These are phyloP conservation scores for Spizellomyces punctatus DNA, from an alignment of 192 early-diverging fungal genomes.

Conservation along the genomic window DNA sequence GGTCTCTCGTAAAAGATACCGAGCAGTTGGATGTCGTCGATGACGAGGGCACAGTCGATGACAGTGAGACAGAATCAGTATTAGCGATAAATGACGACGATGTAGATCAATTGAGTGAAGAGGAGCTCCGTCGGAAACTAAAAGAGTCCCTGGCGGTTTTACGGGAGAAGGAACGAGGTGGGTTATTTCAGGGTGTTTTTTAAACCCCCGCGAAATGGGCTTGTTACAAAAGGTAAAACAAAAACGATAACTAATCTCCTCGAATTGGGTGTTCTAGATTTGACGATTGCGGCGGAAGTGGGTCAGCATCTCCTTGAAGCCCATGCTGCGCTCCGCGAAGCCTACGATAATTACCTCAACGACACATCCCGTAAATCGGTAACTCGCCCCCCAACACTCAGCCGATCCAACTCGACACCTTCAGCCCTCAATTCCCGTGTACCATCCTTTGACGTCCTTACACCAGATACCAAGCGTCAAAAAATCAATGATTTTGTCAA, in stretches of 20 bases:
- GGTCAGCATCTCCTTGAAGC: constrained; percentile 32
- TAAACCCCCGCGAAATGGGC: neutral
- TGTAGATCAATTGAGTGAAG: constrained; percentile 5
- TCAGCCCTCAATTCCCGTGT: neutral
- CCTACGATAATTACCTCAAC: constrained; percentile 24
- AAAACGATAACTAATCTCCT: too few relatives aligned
- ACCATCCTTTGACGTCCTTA: neutral
- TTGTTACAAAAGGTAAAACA: neutral
- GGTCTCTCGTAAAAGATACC: too few relatives aligned
- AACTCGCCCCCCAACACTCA: neutral
- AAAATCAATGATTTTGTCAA: constrained; percentile 6
- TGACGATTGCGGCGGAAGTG: constrained; percentile 28
- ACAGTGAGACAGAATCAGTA: neutral
- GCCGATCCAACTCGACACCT: constrained; percentile 11
- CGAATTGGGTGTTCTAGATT: too few relatives aligned
- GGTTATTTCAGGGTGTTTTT: neutral
- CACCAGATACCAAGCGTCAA: neutral
- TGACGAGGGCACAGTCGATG: too few relatives aligned
- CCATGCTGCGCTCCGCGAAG: constrained; percentile 19
- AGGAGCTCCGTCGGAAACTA: constrained; percentile 9
- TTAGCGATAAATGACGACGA: neutral
- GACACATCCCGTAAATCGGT: neutral
- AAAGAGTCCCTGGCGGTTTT: constrained; percentile 7
- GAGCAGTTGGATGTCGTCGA: too few relatives aligned
- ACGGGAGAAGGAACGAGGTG: constrained; percentile 18